Base-by-base conservation (phyloP, 768 basidiomycete genomes). In the Paxillus rubicundulus region DNA sequence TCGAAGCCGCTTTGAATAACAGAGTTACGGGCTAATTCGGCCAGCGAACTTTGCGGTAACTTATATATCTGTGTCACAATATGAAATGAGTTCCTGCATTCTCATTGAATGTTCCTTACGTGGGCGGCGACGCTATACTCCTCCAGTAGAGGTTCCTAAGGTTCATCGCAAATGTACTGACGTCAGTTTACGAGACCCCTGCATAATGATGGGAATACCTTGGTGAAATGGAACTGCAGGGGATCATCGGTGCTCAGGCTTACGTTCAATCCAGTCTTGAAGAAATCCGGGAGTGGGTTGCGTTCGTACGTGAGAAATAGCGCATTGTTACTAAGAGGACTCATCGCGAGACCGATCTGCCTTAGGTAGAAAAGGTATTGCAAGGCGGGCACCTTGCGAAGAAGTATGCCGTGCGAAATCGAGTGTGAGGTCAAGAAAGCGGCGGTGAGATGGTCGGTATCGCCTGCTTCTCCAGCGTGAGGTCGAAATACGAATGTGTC, bases 301-400 rank as follows among this genome's bases (percentile, higher is more conserved):
- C 97, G 79, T 72, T 99, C 97, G 62, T 98, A 98, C 3, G 91
- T 87, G 64, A 99, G 75, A 76, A 99, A 99, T 34, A 99, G 74
- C 1, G 97, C 94, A 59, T 99, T 99, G 68, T 99, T 99, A 71
- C 93, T 97, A 42, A 99, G 72, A 2, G 97, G 97, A 63, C 92
- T 94, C 97, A 99, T 99, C 2, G 97, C 97, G 16, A 99, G 81
- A 28, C 97, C 96, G 56, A 98, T 98, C 73, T 98, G 97, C 72
- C 92, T 95, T 58, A 99, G 78, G 69, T 98, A 99, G 73, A 94
- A 99, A 13, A 99, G 82, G 66, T 99, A 99, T 64, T 96, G 93
- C 42, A 99, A 73, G 1, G 95, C 95, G 0, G 97, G 97, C 5
- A 99, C 96, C 71, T 99, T 99, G 53, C 97, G 88, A 9, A 99